Percentiles rank a stretch among this genome's conserved stretches.
Evolutionary conservation across 257 asterid genomes (phyloP).

Genomic region (Misopates orontium): DNA sequence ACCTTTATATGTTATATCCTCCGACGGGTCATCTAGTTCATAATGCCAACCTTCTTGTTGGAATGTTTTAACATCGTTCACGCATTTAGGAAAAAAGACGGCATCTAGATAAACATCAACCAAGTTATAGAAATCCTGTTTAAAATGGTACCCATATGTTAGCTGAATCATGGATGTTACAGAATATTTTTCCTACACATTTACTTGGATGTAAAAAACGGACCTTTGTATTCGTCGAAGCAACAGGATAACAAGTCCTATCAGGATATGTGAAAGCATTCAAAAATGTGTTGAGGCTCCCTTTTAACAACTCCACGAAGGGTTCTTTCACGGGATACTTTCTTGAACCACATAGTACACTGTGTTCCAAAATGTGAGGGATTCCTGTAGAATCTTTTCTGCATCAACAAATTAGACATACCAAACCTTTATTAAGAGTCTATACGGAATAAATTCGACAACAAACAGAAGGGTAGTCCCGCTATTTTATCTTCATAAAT

Average conservation of each 20-base stretch:
- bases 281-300: conserved; percentile 91
- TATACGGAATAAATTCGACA: conserved; percentile 1
- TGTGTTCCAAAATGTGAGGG: conserved; percentile 97
- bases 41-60: conserved; percentile 99
- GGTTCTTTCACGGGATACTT: conserved; percentile 98
- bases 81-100: conserved; percentile 94
- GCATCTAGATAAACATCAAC: conserved; percentile 99
- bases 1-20: conserved; percentile 96
- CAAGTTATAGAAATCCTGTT: conserved; percentile 97
- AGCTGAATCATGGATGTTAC: conserved; percentile 11
- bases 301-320: conserved; percentile 91
- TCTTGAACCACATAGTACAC: conserved; percentile 96
- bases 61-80: conserved; percentile 86
- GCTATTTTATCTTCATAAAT: not conserved
- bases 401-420: conserved; percentile 37
- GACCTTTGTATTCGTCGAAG: conserved; percentile 96
- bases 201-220: conserved; percentile 18
- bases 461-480: not conserved
- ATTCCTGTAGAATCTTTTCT: conserved; percentile 98
- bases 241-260: conserved; percentile 98
- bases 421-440: not conserved
- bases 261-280: conserved; percentile 99
- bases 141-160: conserved; percentile 23
- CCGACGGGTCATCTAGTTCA: conserved; percentile 92
- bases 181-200: not conserved